phyloP scores from a whole-genome alignment of 2,329 filamentous ascomycete species.

The Fusarium metavorans region DNA sequence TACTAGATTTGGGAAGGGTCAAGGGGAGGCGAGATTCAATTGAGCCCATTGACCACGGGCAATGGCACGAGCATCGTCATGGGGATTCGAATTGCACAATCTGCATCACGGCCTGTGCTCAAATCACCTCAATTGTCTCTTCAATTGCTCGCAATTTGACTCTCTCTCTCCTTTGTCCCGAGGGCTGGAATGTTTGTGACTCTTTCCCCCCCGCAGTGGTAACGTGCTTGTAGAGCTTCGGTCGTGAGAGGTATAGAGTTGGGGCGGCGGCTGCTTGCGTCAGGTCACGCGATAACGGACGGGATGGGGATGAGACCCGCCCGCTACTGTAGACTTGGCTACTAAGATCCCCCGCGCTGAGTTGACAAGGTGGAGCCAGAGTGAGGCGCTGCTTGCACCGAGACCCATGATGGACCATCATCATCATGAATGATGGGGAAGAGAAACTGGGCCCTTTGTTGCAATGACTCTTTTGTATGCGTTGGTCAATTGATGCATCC shows the following conservation, averaged over 20 bases:
- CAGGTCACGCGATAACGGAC: slow-evolving; percentile 49
- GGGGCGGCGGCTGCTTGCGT: slow-evolving; percentile 45
- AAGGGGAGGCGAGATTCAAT: slow-evolving; percentile 33
- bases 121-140: background rate
- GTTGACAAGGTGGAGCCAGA: background rate
- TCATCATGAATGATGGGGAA: slow-evolving; percentile 10
- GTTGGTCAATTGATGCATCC: slow-evolving; percentile 22
- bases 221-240: slow-evolving; percentile 19
- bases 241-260: slow-evolving; percentile 36
- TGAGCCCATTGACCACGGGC: slow-evolving; percentile 20
- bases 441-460: background rate
- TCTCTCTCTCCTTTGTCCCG: background rate
- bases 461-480: slow-evolving; percentile 22
- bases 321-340: background rate
- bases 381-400: background rate
- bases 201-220: slow-evolving; percentile 15
- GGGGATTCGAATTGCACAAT: slow-evolving; percentile 8
- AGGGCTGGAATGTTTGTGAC: background rate
- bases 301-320: slow-evolving; percentile 40
- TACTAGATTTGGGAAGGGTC: background rate
- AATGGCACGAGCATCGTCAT: slow-evolving; percentile 19
- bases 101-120: background rate
- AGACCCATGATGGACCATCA: slow-evolving; percentile 25
- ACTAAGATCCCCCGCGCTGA: background rate
- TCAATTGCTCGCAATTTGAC: background rate